Evolutionary conservation across 1,139 yeast species (phyloP).

Genomic region (Magnusiomyces suaveolens): DNA sequence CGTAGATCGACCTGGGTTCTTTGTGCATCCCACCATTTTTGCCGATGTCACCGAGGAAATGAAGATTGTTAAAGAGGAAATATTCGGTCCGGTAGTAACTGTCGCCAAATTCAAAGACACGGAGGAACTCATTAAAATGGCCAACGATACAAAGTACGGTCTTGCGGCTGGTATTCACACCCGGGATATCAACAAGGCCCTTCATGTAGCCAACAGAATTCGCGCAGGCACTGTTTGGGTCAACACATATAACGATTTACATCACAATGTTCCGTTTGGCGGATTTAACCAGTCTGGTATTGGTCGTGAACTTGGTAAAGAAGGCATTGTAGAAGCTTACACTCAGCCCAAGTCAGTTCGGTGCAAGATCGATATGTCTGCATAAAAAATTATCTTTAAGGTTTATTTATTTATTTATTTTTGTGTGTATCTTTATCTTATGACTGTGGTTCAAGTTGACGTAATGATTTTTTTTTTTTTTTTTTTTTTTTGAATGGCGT

Average conservation of each 20-base stretch:
- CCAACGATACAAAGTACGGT: conserved; percentile 71
- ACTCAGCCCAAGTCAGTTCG: conserved; percentile 63
- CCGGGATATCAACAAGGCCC: conserved; percentile 46
- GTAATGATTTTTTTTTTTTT: too few species aligned
- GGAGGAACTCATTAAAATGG: conserved; percentile 60
- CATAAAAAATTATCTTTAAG: background rate
- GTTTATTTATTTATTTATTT: background rate
- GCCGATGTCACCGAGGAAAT: conserved; percentile 57
- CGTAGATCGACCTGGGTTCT: conserved; percentile 54
- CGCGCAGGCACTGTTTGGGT: conserved; percentile 80
- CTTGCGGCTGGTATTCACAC: conserved; percentile 85
- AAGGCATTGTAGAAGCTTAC: conserved; percentile 62
- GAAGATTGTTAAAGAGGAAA: conserved; percentile 70
- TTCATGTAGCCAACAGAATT: conserved; percentile 54
- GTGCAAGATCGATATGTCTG: conserved; percentile 13
- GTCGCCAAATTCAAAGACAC: conserved; percentile 60
- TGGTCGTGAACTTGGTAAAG: conserved; percentile 79
- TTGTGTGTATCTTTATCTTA: background rate
- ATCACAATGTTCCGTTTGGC: conserved; percentile 63
- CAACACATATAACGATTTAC: conserved; percentile 70
- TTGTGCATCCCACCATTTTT: conserved; percentile 70
- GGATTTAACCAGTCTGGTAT: conserved; percentile 74
- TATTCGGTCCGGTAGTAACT: conserved; percentile 79
- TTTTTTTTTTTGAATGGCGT: too few species aligned
- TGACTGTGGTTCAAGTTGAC: too few species aligned